Evolutionary conservation across 345 rosid genomes (phyloP), one percentile per base, ranked within the genome.

Genomic region (Cardamine chenopodiifolia): DNA sequence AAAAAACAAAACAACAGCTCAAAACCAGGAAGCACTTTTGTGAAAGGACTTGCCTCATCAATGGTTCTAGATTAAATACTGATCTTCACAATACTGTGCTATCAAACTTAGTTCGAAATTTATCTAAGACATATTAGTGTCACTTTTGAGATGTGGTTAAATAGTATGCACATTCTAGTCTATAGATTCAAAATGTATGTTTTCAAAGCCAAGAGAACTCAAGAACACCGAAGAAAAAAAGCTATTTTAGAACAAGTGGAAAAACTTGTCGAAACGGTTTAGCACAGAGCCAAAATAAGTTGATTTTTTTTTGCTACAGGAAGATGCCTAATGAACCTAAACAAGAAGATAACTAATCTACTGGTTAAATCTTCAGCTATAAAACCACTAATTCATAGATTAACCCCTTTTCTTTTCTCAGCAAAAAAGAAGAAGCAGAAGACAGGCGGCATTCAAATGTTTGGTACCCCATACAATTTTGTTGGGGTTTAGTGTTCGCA

Each of bases 261-360:
- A 35, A 57, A 22, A 37, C 60, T 35, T 35, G 32, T 50, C 68
- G 18, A 26, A 49, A 11, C 53, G 15, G 29, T 59, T 49, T 37
- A 66, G 34, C 45, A 59, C 34, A 28, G 34, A 67, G 45, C 49
- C 56, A 31, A 47, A 48, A 14, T 23, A 74, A 32, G 72, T 17
- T 57, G 12, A 6, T 3, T 13, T 28, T 22, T 32, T 22, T 23
- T 65, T 6, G 40, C 31, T 11, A 31, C 56, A 18, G 14, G 59
- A 39, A 31, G 28, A 65, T 56, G 62, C 31, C 66, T 66, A 56
- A 6, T 13, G 20, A 64, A 55, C 11, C 65, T 73, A 42, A 11
- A 28, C 44, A 67, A 58, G 37, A 48, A 68, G 15, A 50, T 12
- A 50, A 26, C 25, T 35, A 19, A 50, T 19, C 32, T 47, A 26